Percentiles rank a stretch among this genome's conserved stretches.
phyloP scores from a whole-genome alignment of 345 rosid genomes.

The Populus ilicifolia region DNA sequence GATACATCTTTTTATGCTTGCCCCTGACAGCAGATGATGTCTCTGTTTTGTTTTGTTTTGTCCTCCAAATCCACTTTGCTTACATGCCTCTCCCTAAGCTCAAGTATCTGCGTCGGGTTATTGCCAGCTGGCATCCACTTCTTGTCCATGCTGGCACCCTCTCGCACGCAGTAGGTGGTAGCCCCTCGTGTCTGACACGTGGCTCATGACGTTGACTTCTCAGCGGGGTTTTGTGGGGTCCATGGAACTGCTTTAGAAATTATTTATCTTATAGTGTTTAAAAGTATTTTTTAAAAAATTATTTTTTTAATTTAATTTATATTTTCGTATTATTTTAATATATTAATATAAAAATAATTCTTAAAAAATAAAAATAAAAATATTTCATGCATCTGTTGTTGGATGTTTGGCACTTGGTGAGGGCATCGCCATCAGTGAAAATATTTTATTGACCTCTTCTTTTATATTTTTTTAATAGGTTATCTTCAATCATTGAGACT shows the following conservation, averaged over 20 bases:
- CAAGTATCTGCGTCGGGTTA: not conserved
- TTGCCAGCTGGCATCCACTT: constrained; percentile 8
- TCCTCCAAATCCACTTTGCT: not conserved
- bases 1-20: not conserved
- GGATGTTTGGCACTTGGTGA: not conserved
- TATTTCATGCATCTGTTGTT: not conserved
- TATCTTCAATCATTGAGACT: not conserved
- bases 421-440: not conserved
- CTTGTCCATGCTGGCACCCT: constrained; percentile 4
- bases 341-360: too few species aligned
- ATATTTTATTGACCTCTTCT: too few species aligned
- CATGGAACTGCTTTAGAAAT: not conserved
- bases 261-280: too few species aligned
- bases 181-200: not conserved
- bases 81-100: not conserved
- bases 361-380: too few species aligned
- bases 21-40: constrained; percentile 5
- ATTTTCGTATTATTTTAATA: not conserved
- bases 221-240: not conserved
- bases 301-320: not conserved
- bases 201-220: not conserved
- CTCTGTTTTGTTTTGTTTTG: not conserved
- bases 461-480: too few species aligned
- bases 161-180: not conserved
- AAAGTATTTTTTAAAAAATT: too few species aligned